Conservation (phyloP, 2,329 filamentous ascomycete species). For the Didymella segeticola region DNA sequence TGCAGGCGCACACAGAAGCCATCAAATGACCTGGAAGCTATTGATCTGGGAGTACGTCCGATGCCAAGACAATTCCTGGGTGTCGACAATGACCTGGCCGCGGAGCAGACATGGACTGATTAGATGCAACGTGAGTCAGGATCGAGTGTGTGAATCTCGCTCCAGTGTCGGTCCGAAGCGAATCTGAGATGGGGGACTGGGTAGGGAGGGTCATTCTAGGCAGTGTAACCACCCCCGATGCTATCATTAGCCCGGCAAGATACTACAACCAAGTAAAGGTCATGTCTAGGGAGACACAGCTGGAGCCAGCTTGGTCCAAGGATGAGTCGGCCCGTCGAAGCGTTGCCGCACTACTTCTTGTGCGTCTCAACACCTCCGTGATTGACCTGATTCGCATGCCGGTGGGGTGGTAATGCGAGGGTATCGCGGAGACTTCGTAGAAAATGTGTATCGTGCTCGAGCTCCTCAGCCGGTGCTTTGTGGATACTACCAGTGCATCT, state of each 20-base stretch:
- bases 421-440: neutral
- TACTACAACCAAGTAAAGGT: neutral
- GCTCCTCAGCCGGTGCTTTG: neutral
- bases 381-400: neutral
- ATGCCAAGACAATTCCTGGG: neutral
- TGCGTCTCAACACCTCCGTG: neutral
- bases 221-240: slow-evolving; percentile 3
- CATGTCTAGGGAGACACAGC: neutral
- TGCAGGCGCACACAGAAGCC: neutral
- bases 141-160: neutral
- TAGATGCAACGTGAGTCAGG: neutral
- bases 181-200: neutral
- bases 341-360: neutral
- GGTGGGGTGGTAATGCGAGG: neutral
- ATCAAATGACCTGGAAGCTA: neutral
- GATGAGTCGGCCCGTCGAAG: neutral
- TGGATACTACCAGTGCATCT: neutral
- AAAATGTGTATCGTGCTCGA: neutral
- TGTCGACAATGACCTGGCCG: neutral
- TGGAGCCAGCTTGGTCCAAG: neutral
- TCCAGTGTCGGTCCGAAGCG: neutral
- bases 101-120: neutral
- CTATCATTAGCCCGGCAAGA: neutral
- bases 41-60: neutral
- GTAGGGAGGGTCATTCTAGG: neutral